These are phyloP conservation scores for Silene noctiflora DNA, from an alignment of 179 eudicot genomes.

Conservation along the genomic window DNA sequence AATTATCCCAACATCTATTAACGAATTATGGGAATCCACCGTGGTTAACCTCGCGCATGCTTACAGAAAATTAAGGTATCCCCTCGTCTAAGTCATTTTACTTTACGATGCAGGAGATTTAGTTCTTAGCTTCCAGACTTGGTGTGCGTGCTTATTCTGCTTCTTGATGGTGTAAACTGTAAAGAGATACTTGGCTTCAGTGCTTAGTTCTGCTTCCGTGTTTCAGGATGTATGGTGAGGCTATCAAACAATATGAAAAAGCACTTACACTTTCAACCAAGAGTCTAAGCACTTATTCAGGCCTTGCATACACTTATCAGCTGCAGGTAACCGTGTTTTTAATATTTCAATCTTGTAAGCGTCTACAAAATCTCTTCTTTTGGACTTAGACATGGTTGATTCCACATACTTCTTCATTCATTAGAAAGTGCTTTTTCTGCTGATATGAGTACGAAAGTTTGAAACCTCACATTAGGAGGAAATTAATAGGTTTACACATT, in stretches of 20 bases:
- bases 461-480: too few species aligned
- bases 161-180: background rate
- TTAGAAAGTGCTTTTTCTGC: too few species aligned
- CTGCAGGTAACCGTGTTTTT: conserved; percentile 54
- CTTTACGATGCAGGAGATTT: conserved; percentile 3
- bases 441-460: too few species aligned
- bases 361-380: too few species aligned
- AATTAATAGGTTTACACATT: too few species aligned
- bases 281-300: conserved; percentile 91
- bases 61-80: conserved; percentile 74
- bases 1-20: conserved; percentile 59
- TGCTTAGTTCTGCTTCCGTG: background rate
- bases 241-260: conserved; percentile 76
- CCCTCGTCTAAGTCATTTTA: conserved; percentile 15
- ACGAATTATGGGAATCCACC: conserved; percentile 90
- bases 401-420: too few species aligned
- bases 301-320: conserved; percentile 96
- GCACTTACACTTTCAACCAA: conserved; percentile 86
- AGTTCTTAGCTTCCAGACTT: background rate
- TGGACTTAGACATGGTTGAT: too few species aligned
- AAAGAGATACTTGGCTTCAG: background rate
- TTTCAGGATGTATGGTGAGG: conserved; percentile 80
- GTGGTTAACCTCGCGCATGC: conserved; percentile 87
- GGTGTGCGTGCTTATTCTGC: background rate
- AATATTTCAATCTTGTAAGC: background rate